Evolutionary conservation across 352 stramenopile genomes (phyloP).

Genomic region (Phytophthora constricta): DNA sequence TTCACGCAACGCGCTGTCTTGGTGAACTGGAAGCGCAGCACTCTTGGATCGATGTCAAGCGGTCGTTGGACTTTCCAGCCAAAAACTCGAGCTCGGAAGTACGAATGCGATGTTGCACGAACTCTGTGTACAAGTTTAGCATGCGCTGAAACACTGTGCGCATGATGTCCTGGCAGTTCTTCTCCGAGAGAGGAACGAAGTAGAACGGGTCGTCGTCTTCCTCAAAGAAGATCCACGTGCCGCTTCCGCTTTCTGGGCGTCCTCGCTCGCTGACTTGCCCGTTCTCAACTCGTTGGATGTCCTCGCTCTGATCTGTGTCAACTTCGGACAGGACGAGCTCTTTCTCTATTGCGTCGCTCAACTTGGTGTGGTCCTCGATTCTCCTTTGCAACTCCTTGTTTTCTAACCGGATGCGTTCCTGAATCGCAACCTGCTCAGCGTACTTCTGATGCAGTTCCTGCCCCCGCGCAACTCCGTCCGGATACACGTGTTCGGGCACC

Average conservation of each 20-base stretch:
- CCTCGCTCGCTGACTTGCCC: not conserved
- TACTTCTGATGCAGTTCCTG: constrained; percentile 32
- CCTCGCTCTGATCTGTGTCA: too few relatives aligned
- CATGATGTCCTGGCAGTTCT: constrained; percentile 37
- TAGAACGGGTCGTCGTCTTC: constrained; percentile 44
- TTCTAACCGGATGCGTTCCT: constrained; percentile 44
- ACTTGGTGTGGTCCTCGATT: constrained; percentile 41
- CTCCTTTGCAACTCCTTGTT: constrained; percentile 45
- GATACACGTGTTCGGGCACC: constrained; percentile 2
- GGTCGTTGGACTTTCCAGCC: constrained; percentile 46
- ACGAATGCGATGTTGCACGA: constrained; percentile 35
- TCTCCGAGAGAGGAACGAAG: constrained; percentile 37
- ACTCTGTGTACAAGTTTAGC: constrained; percentile 42
- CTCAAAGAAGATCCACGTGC: constrained; percentile 46
- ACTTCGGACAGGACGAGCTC: constrained; percentile 25
- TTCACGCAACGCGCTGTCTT: constrained; percentile 41
- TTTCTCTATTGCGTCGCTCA: constrained; percentile 35
- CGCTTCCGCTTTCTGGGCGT: constrained; percentile 9
- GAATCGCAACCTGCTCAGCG: constrained; percentile 32
- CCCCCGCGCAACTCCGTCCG: not conserved
- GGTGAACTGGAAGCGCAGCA: constrained; percentile 56
- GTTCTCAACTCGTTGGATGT: constrained; percentile 8
- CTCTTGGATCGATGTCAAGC: constrained; percentile 23
- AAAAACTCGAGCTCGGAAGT: constrained; percentile 44
- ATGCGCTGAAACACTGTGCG: constrained; percentile 43